Evolutionary conservation across 2,329 filamentous ascomycete genomes (phyloP).

Genomic region (Trichoderma sp.): DNA sequence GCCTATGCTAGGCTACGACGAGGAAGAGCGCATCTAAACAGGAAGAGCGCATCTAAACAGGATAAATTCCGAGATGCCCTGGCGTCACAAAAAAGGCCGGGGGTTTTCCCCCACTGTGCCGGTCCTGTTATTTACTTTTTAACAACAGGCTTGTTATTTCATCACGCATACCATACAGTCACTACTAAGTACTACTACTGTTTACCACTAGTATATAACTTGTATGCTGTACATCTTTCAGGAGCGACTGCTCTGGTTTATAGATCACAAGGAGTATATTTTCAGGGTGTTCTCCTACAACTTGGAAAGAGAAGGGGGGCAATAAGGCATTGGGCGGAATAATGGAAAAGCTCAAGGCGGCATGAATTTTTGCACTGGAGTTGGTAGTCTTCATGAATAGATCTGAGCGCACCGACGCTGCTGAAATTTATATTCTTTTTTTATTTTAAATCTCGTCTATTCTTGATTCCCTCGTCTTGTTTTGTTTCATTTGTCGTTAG

Average conservation of each 20-base stretch:
- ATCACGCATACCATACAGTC: not conserved
- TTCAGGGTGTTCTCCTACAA: not conserved
- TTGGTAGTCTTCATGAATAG: constrained; percentile 23
- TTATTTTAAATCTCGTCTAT: not conserved
- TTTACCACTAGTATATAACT: not conserved
- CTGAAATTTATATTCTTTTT: not conserved
- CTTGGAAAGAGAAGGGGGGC: constrained; percentile 8
- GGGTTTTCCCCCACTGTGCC: not conserved
- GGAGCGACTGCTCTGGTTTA: constrained; percentile 14
- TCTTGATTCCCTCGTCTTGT: not conserved
- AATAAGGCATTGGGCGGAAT: not conserved
- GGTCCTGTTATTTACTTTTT: not conserved
- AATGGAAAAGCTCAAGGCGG: constrained; percentile 17
- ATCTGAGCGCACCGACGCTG: constrained; percentile 11
- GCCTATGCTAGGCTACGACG: constrained; percentile 39
- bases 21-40: constrained; percentile 17
- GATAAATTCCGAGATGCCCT: not conserved
- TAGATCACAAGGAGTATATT: constrained; percentile 22
- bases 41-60: constrained; percentile 7
- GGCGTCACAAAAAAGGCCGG: not conserved
- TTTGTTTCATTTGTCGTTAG: not conserved
- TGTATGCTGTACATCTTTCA: constrained; percentile 15
- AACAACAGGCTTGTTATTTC: not conserved
- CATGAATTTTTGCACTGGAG: constrained; percentile 23
- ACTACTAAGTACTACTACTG: not conserved